A percentile compares a stretch with the other conserved stretches of the same genome.
These are phyloP conservation scores for Nasturtium officinale DNA, from an alignment of 345 rosid species.

Conservation along the genomic window DNA sequence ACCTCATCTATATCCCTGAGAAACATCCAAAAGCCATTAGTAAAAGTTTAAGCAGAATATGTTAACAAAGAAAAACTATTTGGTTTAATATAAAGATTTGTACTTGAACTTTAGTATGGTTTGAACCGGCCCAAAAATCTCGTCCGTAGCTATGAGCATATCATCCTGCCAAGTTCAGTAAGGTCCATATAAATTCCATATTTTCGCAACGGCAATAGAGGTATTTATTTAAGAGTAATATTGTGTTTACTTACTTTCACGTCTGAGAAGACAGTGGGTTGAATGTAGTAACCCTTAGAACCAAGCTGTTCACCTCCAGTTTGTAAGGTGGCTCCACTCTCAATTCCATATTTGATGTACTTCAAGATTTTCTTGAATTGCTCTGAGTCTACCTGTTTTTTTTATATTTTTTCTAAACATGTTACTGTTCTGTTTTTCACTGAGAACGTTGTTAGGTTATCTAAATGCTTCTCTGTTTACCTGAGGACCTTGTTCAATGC, in stretches of 20 bases:
- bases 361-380: conserved; percentile 73
- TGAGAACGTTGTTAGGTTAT: background rate
- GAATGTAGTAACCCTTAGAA: conserved; percentile 71
- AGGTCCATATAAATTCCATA: background rate
- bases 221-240: background rate
- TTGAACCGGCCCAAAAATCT: conserved; percentile 96
- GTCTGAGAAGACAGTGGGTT: conserved; percentile 96
- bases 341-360: conserved; percentile 73
- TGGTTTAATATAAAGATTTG: conserved; percentile 17
- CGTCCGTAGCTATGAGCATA: conserved; percentile 87
- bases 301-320: conserved; percentile 83
- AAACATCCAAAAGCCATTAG: conserved; percentile 26
- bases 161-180: conserved; percentile 59
- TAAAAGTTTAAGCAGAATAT: background rate
- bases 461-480: conserved; percentile 44
- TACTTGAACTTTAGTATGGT: conserved; percentile 87
- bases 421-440: conserved; percentile 24
- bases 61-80: background rate
- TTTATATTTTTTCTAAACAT: background rate
- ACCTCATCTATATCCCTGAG: conserved; percentile 77
- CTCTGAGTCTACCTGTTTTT: conserved; percentile 63
- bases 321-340: conserved; percentile 87
- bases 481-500: conserved; percentile 97
- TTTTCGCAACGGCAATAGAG: background rate
- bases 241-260: conserved; percentile 59